These are phyloP conservation scores for Moniliophthora roreri DNA, from an alignment of 1,284 basidiomycete species.

Conservation along the genomic window DNA sequence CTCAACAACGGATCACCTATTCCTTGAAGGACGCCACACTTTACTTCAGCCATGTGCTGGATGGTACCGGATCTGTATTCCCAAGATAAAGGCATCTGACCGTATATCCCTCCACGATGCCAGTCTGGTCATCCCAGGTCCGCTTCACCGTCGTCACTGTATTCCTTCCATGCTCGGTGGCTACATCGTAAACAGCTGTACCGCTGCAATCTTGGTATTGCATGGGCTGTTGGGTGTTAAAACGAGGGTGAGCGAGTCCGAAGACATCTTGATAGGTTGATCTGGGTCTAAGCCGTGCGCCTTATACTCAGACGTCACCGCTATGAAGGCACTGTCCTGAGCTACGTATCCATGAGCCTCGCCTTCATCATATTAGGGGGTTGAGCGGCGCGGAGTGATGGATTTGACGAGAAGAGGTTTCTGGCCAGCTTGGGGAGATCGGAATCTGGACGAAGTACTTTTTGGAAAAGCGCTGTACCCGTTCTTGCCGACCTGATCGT, in stretches of 20 bases:
- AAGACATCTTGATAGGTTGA: too few species aligned
- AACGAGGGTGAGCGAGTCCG: conserved; percentile 24
- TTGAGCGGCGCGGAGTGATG: too few species aligned
- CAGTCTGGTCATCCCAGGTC: conserved; percentile 22
- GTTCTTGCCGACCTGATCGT: too few species aligned
- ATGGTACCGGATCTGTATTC: conserved; percentile 22
- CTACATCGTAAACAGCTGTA: conserved; percentile 36
- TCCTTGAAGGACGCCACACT: conserved; percentile 43
- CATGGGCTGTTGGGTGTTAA: conserved; percentile 43
- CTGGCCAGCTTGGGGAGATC: too few species aligned
- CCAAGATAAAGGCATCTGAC: conserved; percentile 31
- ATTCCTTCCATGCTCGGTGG: conserved; percentile 31
- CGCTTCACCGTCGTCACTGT: conserved; percentile 33
- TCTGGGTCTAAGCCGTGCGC: too few species aligned
- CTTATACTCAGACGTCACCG: too few species aligned
- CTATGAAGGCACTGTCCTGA: too few species aligned
- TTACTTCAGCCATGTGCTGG: conserved; percentile 41
- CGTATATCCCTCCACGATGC: conserved; percentile 32
- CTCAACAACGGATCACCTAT: conserved; percentile 25
- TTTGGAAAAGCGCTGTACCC: too few species aligned
- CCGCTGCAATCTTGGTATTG: conserved; percentile 39
- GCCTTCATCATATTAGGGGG: too few species aligned
- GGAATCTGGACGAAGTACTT: too few species aligned
- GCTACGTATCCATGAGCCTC: too few species aligned
- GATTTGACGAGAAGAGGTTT: too few species aligned